These are phyloP conservation scores for Plasmodium berghei DNA, from an alignment of 169 alveolate genomes.

Conservation along the genomic window DNA sequence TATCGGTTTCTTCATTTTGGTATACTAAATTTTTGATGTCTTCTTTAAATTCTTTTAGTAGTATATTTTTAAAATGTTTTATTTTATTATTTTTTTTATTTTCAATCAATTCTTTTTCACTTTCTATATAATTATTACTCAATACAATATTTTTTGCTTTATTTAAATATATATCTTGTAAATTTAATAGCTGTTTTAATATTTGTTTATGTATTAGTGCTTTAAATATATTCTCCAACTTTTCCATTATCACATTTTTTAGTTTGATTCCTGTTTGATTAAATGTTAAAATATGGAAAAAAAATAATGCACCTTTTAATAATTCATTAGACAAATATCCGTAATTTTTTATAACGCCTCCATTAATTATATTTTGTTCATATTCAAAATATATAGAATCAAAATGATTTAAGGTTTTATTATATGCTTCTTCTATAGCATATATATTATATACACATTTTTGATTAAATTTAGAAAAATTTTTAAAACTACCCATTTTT, in stretches of 20 bases:
- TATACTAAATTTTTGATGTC: slow-evolving; percentile 15
- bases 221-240: slow-evolving; percentile 9
- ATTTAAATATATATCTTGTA: slow-evolving; percentile 13
- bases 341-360: slow-evolving; percentile 27
- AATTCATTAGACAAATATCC: slow-evolving; percentile 21
- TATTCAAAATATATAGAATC: slow-evolving; percentile 22
- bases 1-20: not conserved
- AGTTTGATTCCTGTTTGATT: slow-evolving; percentile 50
- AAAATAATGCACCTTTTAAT: slow-evolving; percentile 28
- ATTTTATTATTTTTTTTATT: not conserved
- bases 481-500: slow-evolving; percentile 27
- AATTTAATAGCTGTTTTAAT: slow-evolving; percentile 27
- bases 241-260: slow-evolving; percentile 19
- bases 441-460: slow-evolving; percentile 60
- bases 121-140: slow-evolving; percentile 5
- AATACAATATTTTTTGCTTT: slow-evolving; percentile 27
- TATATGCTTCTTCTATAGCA: slow-evolving; percentile 64
- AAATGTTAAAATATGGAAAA: slow-evolving; percentile 56
- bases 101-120: slow-evolving; percentile 20
- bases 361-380: slow-evolving; percentile 35
- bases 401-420: slow-evolving; percentile 40
- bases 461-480: slow-evolving; percentile 30
- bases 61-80: slow-evolving; percentile 8
- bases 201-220: slow-evolving; percentile 49
- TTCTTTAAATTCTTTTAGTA: slow-evolving; percentile 8